A percentile compares a stretch with the other conserved stretches of the same genome.
Conservation (phyloP, 345 rosid species). For the Euclidium syriacum region DNA sequence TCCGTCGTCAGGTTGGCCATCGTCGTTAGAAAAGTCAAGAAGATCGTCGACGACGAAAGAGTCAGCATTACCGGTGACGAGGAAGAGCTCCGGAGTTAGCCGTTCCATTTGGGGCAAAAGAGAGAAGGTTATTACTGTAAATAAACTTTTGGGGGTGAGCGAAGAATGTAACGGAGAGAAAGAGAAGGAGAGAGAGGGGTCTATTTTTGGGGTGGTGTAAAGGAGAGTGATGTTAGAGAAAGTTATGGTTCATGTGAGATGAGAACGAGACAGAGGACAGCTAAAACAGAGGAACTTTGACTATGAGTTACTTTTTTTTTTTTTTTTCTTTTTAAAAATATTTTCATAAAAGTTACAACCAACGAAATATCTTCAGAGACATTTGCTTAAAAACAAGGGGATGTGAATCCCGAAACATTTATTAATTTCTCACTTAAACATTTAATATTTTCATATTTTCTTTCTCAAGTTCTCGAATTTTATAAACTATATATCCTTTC, state of each 20-base stretch:
- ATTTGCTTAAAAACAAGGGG: constrained; percentile 21
- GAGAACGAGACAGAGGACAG: constrained; percentile 29
- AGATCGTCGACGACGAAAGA: constrained; percentile 97
- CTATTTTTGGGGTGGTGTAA: constrained; percentile 27
- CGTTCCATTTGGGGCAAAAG: constrained; percentile 17
- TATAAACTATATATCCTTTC: no score
- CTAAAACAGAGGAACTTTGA: constrained; percentile 34
- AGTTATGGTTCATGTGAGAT: constrained; percentile 32
- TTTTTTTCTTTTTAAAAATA: background rate
- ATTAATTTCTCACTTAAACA: background rate
- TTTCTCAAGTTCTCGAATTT: no score
- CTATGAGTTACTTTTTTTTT: background rate
- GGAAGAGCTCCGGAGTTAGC: constrained; percentile 21
- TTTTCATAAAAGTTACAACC: background rate
- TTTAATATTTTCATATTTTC: no score
- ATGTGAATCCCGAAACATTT: constrained; percentile 12
- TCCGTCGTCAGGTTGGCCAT: constrained; percentile 29
- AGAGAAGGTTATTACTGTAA: constrained; percentile 14
- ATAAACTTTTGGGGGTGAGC: background rate
- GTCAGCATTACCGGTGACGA: constrained; percentile 35
- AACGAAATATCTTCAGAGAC: background rate
- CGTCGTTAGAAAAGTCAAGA: constrained; percentile 72
- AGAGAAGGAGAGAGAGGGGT: background rate
- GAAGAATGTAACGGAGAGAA: constrained; percentile 21
- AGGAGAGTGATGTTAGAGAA: constrained; percentile 34